Conservation (phyloP, 257 asterid genomes). For the Cruciata laevipes region DNA sequence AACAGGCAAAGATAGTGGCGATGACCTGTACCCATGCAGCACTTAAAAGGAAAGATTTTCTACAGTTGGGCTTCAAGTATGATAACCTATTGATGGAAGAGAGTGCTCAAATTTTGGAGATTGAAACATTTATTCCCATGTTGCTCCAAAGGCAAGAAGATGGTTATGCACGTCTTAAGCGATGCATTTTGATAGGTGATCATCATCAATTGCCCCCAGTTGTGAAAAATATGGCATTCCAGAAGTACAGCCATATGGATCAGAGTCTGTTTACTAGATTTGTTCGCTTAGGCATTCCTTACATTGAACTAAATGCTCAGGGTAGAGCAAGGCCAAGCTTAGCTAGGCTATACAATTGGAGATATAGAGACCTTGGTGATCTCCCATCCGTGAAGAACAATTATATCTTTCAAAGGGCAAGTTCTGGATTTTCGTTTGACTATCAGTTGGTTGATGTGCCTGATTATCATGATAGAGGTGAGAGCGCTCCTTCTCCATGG, state of each 20-base stretch:
- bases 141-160: slow-evolving; percentile 99
- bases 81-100: slow-evolving; percentile 98
- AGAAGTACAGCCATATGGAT: slow-evolving; percentile 99
- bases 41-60: slow-evolving; percentile 91
- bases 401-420: slow-evolving; percentile 60
- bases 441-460: slow-evolving; percentile 92
- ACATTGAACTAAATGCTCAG: slow-evolving; percentile 96
- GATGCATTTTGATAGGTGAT: slow-evolving; percentile 96
- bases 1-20: slow-evolving; percentile 97
- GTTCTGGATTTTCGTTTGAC: slow-evolving; percentile 81
- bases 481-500: slow-evolving; percentile 98
- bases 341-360: slow-evolving; percentile 94
- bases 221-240: slow-evolving; percentile 99
- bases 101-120: slow-evolving; percentile 98
- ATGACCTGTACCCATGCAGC: slow-evolving; percentile 99
- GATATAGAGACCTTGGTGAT: slow-evolving; percentile 95
- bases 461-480: slow-evolving; percentile 90
- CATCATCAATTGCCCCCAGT: slow-evolving; percentile 99
- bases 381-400: slow-evolving; percentile 70
- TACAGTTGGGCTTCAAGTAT: slow-evolving; percentile 83
- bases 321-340: slow-evolving; percentile 98
- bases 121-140: slow-evolving; percentile 96
- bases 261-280: slow-evolving; percentile 96
- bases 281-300: slow-evolving; percentile 92
- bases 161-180: slow-evolving; percentile 96